phyloP scores from a whole-genome alignment of 345 rosid genomes.

The Sapria himalayana region DNA sequence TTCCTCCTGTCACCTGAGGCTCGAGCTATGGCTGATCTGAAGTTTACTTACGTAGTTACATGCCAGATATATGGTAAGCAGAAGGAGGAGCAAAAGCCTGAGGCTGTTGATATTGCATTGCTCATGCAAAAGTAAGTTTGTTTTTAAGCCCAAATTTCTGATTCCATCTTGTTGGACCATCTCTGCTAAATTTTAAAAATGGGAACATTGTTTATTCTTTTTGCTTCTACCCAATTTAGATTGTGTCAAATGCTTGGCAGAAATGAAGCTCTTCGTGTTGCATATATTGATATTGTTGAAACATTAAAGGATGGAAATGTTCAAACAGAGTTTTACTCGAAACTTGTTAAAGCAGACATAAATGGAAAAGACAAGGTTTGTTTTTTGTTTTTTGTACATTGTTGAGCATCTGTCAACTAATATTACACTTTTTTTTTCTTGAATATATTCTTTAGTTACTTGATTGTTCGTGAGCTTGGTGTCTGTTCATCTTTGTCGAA shows the following conservation, averaged over 20 bases:
- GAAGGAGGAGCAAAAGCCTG: constrained; percentile 81
- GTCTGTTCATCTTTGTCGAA: too few species aligned
- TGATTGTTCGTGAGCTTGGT: too few species aligned
- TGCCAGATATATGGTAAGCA: constrained; percentile 97
- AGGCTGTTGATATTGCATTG: constrained; percentile 84
- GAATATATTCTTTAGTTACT: background rate
- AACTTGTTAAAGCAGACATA: constrained; percentile 91
- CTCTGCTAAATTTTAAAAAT: too few species aligned
- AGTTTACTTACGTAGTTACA: constrained; percentile 85
- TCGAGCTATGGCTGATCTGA: constrained; percentile 72
- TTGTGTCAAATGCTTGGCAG: constrained; percentile 21
- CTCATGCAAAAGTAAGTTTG: constrained; percentile 65
- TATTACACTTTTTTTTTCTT: background rate
- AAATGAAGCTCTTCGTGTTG: constrained; percentile 97
- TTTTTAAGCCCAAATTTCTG: background rate
- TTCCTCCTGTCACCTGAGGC: constrained; percentile 85
- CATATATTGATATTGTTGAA: constrained; percentile 84
- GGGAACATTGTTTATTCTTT: background rate
- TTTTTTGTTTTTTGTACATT: background rate
- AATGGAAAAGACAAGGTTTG: constrained; percentile 88
- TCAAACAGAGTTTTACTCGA: constrained; percentile 61
- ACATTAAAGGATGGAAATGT: constrained; percentile 49
- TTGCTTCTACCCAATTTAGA: background rate
- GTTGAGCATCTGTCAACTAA: background rate
- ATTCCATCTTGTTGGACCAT: too few species aligned